Evolutionary conservation across 2,329 filamentous ascomycete genomes (phyloP).

Genomic region (Verticillium albo-atrum): DNA sequence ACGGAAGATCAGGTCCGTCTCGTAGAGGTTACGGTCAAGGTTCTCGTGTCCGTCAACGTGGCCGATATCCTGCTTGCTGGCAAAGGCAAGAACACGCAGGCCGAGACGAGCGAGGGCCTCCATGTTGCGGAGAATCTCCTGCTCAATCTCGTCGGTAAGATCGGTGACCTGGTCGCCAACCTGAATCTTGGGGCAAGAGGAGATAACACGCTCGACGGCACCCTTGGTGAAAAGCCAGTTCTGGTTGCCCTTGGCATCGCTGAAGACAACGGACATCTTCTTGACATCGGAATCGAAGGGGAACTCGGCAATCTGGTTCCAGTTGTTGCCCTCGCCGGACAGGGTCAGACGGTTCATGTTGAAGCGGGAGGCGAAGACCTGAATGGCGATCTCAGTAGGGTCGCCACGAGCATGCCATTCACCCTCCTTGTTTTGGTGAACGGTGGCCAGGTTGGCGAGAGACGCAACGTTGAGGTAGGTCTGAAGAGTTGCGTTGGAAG

Average conservation of each 20-base stretch:
- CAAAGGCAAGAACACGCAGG: conserved; percentile 65
- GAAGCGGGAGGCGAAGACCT: conserved; percentile 69
- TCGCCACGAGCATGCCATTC: conserved; percentile 63
- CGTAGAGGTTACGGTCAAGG: conserved; percentile 50
- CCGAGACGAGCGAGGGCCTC: conserved; percentile 62
- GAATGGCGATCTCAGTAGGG: conserved; percentile 69
- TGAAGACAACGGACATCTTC: conserved; percentile 70
- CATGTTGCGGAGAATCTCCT: conserved; percentile 62
- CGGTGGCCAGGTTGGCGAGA: conserved; percentile 60
- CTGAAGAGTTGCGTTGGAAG: conserved; percentile 30
- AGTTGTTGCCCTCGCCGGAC: conserved; percentile 44
- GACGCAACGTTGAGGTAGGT: conserved; percentile 59
- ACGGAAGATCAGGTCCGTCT: conserved; percentile 58
- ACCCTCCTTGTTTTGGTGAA: conserved; percentile 47
- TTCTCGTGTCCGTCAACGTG: conserved; percentile 31
- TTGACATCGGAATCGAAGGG: conserved; percentile 73
- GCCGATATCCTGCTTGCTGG: conserved; percentile 40
- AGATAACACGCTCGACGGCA: conserved; percentile 65
- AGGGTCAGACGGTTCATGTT: conserved; percentile 53
- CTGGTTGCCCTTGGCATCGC: conserved; percentile 30
- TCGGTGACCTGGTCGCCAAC: conserved; percentile 36
- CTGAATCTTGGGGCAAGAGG: conserved; percentile 52
- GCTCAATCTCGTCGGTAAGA: conserved; percentile 47
- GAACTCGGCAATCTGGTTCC: conserved; percentile 61
- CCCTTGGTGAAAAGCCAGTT: conserved; percentile 58